These are phyloP conservation scores for Salix arbutifolia DNA, from an alignment of 345 rosid genomes.

Conservation along the genomic window DNA sequence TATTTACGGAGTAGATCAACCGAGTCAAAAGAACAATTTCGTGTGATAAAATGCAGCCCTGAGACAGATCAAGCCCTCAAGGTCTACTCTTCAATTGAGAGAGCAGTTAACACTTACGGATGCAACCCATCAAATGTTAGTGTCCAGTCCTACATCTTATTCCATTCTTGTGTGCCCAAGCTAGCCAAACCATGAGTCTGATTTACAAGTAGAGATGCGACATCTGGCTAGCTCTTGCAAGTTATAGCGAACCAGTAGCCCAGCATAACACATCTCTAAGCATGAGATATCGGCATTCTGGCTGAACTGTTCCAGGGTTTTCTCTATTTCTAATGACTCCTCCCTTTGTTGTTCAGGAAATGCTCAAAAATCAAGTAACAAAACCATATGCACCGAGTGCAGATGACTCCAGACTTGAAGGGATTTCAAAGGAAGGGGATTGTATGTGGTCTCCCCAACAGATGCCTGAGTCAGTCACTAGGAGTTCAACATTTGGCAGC, in stretches of 20 bases:
- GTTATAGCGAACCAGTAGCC: neutral
- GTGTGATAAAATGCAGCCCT: conserved; percentile 66
- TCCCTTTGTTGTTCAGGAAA: conserved; percentile 44
- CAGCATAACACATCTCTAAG: neutral
- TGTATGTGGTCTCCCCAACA: conserved; percentile 48
- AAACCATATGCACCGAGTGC: conserved; percentile 74
- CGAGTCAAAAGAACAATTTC: conserved; percentile 66
- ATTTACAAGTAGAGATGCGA: neutral
- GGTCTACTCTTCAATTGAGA: conserved; percentile 65
- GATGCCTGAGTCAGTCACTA: conserved; percentile 41
- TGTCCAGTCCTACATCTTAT: conserved; percentile 8
- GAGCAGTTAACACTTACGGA: conserved; percentile 62
- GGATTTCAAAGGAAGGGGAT: conserved; percentile 45
- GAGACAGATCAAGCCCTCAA: conserved; percentile 67
- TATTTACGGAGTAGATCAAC: conserved; percentile 48
- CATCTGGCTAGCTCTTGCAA: neutral
- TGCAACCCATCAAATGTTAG: conserved; percentile 50
- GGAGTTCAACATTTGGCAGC: conserved; percentile 64
- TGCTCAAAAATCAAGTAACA: conserved; percentile 62
- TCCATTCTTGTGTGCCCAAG: neutral
- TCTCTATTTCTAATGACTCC: neutral
- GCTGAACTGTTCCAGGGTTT: neutral
- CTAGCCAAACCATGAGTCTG: neutral
- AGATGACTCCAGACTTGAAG: conserved; percentile 35
- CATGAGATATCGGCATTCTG: neutral